Conservation (phyloP, 306 rosid genomes). For the Quillaja saponaria region DNA sequence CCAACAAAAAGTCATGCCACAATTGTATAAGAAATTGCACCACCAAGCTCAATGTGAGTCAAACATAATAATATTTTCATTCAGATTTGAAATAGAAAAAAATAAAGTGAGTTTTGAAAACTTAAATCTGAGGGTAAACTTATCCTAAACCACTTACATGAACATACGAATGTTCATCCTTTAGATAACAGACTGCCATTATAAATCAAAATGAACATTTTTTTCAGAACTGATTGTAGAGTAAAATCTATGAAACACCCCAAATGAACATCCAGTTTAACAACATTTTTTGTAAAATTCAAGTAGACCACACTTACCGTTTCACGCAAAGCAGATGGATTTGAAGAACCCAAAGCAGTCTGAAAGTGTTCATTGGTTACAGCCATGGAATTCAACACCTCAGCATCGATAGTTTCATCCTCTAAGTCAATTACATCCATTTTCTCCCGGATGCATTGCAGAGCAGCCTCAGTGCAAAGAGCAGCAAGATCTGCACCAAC, state of each 20-base stretch:
- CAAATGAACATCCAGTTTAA: not conserved
- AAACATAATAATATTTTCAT: conserved; percentile 10
- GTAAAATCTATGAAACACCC: not conserved
- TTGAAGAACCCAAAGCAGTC: conserved; percentile 56
- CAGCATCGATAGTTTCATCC: conserved; percentile 69
- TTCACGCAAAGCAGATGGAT: conserved; percentile 76
- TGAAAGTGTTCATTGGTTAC: conserved; percentile 66
- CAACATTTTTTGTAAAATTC: not conserved
- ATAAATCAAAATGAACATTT: not conserved
- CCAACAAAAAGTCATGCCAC: conserved; percentile 25
- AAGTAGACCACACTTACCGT: conserved; percentile 50
- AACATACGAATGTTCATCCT: too few relatives aligned
- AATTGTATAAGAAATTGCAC: conserved; percentile 10
- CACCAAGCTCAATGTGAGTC: not conserved
- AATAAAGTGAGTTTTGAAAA: not conserved
- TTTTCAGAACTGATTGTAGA: not conserved
- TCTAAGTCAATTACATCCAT: conserved; percentile 73
- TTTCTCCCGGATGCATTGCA: conserved; percentile 69
- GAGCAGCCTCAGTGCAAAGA: conserved; percentile 74
- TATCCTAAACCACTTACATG: too few relatives aligned
- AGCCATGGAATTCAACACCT: conserved; percentile 69
- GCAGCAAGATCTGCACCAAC: conserved; percentile 72
- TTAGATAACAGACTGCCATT: too few relatives aligned
- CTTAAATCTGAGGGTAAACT: not conserved
- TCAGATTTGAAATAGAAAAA: conserved; percentile 1